A percentile compares a stretch with the other conserved stretches of the same genome.
These are phyloP conservation scores for Moricandia moricandioides DNA, from an alignment of 345 rosid genomes.

Conservation along the genomic window DNA sequence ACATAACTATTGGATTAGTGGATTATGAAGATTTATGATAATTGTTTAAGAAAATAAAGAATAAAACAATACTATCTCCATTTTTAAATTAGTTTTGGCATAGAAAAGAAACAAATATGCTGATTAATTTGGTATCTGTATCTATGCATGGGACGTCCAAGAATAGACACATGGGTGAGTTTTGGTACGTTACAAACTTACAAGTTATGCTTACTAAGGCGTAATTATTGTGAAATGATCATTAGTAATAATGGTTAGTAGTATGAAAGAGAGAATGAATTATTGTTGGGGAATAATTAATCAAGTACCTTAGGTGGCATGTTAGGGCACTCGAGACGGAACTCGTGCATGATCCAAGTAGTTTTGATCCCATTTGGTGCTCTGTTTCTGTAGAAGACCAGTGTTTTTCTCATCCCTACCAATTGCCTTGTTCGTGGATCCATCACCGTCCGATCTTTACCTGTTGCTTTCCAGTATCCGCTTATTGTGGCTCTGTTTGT, in stretches of 20 bases:
- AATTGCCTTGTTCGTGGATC: constrained; percentile 58
- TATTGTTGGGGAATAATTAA: constrained; percentile 16
- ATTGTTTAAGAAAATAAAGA: background rate
- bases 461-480: constrained; percentile 99
- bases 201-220: constrained; percentile 21
- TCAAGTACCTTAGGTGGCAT: constrained; percentile 85
- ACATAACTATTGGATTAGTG: background rate
- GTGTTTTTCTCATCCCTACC: constrained; percentile 97
- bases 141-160: constrained; percentile 20
- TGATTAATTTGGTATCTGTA: constrained; percentile 19
- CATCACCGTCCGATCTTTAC: constrained; percentile 84
- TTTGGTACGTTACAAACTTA: constrained; percentile 25
- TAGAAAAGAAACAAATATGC: background rate
- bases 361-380: constrained; percentile 96
- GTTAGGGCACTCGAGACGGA: constrained; percentile 85
- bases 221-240: constrained; percentile 26
- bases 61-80: too few species aligned
- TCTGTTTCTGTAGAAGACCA: constrained; percentile 83
- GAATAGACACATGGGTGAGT: constrained; percentile 28
- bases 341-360: constrained; percentile 99
- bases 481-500: constrained; percentile 78
- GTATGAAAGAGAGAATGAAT: constrained; percentile 12
- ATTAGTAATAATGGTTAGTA: constrained; percentile 30
- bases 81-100: background rate
- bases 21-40: background rate